A percentile compares a stretch with the other conserved stretches of the same genome.
Evolutionary conservation across 2,329 filamentous ascomycete species (phyloP).

Genomic region (Colletotrichum sp.): DNA sequence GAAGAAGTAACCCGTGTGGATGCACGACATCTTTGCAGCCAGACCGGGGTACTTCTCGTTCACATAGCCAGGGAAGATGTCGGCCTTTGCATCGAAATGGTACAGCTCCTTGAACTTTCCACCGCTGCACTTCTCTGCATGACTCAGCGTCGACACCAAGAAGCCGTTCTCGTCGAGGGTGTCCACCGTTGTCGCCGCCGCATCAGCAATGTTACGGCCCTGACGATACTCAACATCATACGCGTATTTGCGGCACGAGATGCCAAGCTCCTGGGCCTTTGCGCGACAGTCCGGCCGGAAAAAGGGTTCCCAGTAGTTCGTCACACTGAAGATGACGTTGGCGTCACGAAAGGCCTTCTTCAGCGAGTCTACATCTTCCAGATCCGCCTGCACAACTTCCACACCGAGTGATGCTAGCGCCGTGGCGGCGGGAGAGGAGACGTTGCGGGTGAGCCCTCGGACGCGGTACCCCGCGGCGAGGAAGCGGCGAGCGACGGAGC

Average conservation of each 20-base stretch:
- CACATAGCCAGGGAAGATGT: slow-evolving; percentile 53
- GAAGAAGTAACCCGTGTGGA: slow-evolving; percentile 55
- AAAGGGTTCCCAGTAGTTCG: slow-evolving; percentile 61
- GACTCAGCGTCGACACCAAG: slow-evolving; percentile 55
- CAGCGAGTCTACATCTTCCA: slow-evolving; percentile 45
- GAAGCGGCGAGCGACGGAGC: slow-evolving; percentile 56
- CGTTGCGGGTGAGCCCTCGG: slow-evolving; percentile 52
- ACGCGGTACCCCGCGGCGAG: slow-evolving; percentile 46
- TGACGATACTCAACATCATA: slow-evolving; percentile 55
- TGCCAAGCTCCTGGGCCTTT: slow-evolving; percentile 39
- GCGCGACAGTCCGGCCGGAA: slow-evolving; percentile 46
- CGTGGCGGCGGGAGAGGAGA: slow-evolving; percentile 42
- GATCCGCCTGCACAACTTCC: slow-evolving; percentile 40
- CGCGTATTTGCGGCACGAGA: slow-evolving; percentile 47
- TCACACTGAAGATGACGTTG: slow-evolving; percentile 58
- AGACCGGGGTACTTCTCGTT: slow-evolving; percentile 45
- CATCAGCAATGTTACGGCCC: slow-evolving; percentile 61
- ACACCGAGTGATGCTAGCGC: slow-evolving; percentile 44
- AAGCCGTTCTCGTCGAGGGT: slow-evolving; percentile 53
- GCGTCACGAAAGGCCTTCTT: slow-evolving; percentile 47
- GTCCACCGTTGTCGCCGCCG: slow-evolving; percentile 46
- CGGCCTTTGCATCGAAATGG: slow-evolving; percentile 59
- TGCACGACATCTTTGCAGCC: slow-evolving; percentile 54
- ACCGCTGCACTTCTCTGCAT: slow-evolving; percentile 49
- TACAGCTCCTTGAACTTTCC: slow-evolving; percentile 54